Percentiles rank a stretch among this genome's conserved stretches.
These are phyloP conservation scores for Lasiosphaeria hispida DNA, from an alignment of 495 filamentous ascomycete genomes.

Conservation along the genomic window DNA sequence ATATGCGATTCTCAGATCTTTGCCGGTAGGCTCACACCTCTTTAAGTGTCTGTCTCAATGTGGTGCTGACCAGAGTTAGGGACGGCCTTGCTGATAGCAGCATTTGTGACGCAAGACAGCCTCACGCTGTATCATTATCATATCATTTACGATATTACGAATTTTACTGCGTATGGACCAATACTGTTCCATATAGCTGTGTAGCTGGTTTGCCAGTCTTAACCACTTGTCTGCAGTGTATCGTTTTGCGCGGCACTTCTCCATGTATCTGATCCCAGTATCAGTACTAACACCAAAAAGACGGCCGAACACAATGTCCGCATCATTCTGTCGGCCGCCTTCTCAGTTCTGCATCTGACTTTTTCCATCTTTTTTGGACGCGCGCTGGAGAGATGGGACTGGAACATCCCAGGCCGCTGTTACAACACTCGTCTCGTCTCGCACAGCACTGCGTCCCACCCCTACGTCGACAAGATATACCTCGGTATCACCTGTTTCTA, in stretches of 20 bases:
- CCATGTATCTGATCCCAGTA: neutral
- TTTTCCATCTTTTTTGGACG: constrained; percentile 7
- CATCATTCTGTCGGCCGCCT: neutral
- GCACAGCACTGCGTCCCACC: neutral
- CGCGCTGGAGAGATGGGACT: constrained; percentile 7
- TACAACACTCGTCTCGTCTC: constrained; percentile 2
- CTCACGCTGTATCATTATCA: neutral
- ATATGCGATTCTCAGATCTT: constrained; percentile 4
- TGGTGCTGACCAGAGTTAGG: too few relatives aligned
- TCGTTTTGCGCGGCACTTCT: constrained; percentile 22
- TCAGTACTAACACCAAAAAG: neutral
- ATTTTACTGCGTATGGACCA: constrained; percentile 1
- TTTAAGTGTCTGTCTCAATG: too few relatives aligned
- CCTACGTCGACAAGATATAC: constrained; percentile 10
- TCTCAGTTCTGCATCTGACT: neutral
- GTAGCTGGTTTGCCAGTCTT: too few relatives aligned
- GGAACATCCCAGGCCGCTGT: constrained; percentile 3
- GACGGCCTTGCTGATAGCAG: neutral
- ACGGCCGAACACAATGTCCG: constrained; percentile 4
- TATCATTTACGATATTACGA: neutral
- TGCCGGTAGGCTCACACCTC: neutral
- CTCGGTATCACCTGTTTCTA: constrained; percentile 6
- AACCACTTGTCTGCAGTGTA: too few relatives aligned
- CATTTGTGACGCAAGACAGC: neutral
- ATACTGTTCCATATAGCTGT: too few relatives aligned